phyloP scores from a whole-genome alignment of 306 rosid genomes.

The Astragalus membranaceus region DNA sequence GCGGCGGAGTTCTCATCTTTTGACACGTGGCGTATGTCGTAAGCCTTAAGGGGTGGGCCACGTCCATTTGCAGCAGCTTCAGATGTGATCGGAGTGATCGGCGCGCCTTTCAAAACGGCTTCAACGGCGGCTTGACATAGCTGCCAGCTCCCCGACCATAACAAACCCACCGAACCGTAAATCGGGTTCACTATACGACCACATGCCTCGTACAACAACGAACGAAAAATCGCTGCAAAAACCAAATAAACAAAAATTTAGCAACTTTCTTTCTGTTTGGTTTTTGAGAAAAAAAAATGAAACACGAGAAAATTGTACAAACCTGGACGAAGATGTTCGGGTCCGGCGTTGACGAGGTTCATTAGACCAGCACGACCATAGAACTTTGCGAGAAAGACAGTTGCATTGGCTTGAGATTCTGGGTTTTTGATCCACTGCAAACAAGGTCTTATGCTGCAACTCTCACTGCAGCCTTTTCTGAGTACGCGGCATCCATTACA shows the following conservation, averaged over 20 bases:
- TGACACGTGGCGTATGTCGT: constrained; percentile 88
- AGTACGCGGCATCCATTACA: constrained; percentile 91
- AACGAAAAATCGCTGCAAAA: constrained; percentile 72
- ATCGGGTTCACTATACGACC: constrained; percentile 94
- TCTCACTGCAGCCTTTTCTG: constrained; percentile 88
- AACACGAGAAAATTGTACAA: neutral
- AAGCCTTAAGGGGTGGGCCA: constrained; percentile 83
- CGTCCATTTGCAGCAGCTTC: constrained; percentile 66
- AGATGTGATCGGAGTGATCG: constrained; percentile 75
- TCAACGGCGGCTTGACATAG: constrained; percentile 93
- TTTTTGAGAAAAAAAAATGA: neutral
- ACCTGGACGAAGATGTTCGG: constrained; percentile 96
- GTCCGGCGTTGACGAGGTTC: constrained; percentile 94
- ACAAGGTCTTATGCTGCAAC: constrained; percentile 88
- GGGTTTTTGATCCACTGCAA: constrained; percentile 88
- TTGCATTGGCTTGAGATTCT: constrained; percentile 94
- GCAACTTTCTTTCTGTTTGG: neutral
- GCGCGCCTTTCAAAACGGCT: constrained; percentile 75
- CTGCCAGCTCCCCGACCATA: constrained; percentile 98
- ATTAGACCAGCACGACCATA: constrained; percentile 97
- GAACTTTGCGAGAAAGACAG: constrained; percentile 90
- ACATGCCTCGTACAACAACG: constrained; percentile 85
- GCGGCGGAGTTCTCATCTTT: constrained; percentile 83
- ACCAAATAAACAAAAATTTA: neutral
- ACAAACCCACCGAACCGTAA: constrained; percentile 88